Evolutionary conservation across 148 eudicot genomes (phyloP), one percentile per base, ranked within the genome.

Genomic region (Polygonum maritimum): DNA sequence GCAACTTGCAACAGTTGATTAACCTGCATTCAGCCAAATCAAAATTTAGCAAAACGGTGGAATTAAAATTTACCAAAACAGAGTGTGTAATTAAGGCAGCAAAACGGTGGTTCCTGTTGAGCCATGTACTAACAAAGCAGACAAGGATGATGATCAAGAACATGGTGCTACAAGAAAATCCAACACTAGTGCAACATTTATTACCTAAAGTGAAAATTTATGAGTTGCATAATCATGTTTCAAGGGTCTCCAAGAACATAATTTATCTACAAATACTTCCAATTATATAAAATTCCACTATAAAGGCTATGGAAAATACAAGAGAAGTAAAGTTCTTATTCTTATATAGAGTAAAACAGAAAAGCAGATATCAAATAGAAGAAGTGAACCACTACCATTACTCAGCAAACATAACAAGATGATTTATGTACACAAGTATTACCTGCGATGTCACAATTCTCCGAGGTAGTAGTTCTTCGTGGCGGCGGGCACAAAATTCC

Each of bases 361-460:
- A 51, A 52, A 52, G n/a, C 58, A 52, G 58, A 52, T 7, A 52
- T 52, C 1, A n/a, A 52, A 3, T 52, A 16, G 21, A 19, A 31
- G 12, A 74, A 74, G 7, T 74, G 35, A 74, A 38, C 67, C 2
- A 36, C 21, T 3, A n/a, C 8, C 44, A 35, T 5, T 38, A 18
- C 39, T 19, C 33, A 26, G 54, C 60, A 49, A 49, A 33, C 8
- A 35, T 4, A 52, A 47, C 41, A 48, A 8, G 57, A 52, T 52
- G 33, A 73, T 48, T 48, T 44, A 44, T 7, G 48, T 8, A 16
- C 12, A 73, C 38, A 41, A 79, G 41, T n/a, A 48, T 51, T 86
- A 95, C 98, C 97, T 92, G 97, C 70, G 98, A 94, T 21, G 94
- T 90, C 48, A 95, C 96, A 83, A 95, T 75, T 79, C 93, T 87